Evolutionary conservation across 371 early-diverging fungal species (phyloP), one percentile per base, ranked within the genome.

Genomic region (Mortierella sp.): DNA sequence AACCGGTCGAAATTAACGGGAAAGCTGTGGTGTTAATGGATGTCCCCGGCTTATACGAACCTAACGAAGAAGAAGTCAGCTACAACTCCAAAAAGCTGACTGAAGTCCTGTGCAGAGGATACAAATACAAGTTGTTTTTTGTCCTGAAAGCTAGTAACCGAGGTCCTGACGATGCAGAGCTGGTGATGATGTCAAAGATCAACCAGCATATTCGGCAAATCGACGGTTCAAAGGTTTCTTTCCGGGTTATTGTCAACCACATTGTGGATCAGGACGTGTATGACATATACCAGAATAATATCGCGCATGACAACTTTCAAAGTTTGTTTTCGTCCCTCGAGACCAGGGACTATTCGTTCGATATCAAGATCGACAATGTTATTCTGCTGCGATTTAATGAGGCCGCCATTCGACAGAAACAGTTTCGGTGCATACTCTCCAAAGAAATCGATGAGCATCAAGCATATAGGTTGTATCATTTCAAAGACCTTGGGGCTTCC

Each of bases 31-130:
- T 54, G 10, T 26, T 54, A 12, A 55, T 64, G 32, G 64, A 70
- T n/a, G 57, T 55, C n/a, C 70, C 70, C 0, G 70, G 70, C 0
- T 30, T 70, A 47, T 63, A 28, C 16, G 64, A 55, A 10, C 57
- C 54, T 9, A 32, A 47, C 32, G 49, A 68, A 5, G 24, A 8
- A 3, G 24, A 54, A 26, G 5, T 24, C 24, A 12, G 8, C 2
- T 24, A 24, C 8, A 54, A 24, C 54, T 5, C 24, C 26, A 26
- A 8, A 54, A 24, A 24, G 26, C 26, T 54, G 8, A 24, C n/a
- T 6, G 6, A 4, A 24, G 24, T 12, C 0, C 26, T 54, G 54
- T 5, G 26, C 10, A n/a, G 54, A 24, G 54, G 54, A 6, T 54
- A 54, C 5, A 24, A 54, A 2, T 54, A 24, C 54, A 54, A 24